Conservation (phyloP, 73 alveolate genomes). For the Loxodes magnus region DNA sequence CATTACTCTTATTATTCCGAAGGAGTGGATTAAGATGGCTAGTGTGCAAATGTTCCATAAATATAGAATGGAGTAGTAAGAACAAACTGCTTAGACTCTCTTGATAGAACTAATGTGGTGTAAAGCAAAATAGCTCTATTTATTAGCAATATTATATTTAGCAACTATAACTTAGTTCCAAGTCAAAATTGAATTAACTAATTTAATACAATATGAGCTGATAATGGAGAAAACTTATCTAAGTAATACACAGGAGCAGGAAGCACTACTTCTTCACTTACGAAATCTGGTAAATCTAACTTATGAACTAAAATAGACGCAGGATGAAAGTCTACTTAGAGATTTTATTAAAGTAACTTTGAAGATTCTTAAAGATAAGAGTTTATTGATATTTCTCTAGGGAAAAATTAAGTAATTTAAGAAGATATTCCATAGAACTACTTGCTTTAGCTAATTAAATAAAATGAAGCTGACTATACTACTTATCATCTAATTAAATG, state of each 20-base stretch:
- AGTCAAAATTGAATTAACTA: neutral
- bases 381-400: constrained; percentile 37
- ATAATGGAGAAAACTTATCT: constrained; percentile 74
- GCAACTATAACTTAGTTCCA: neutral
- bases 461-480: too few relatives aligned
- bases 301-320: constrained; percentile 43
- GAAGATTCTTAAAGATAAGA: constrained; percentile 57
- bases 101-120: constrained; percentile 81
- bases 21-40: too few relatives aligned
- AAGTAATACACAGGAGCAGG: constrained; percentile 83
- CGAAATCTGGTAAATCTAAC: constrained; percentile 64
- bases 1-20: constrained; percentile 15
- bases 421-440: neutral
- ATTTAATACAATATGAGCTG: constrained; percentile 66
- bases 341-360: constrained; percentile 58
- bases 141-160: neutral
- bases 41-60: neutral
- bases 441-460: constrained; percentile 18
- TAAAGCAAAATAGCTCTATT: constrained; percentile 21
- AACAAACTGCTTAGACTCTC: constrained; percentile 83
- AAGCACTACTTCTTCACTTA: constrained; percentile 66
- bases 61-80: constrained; percentile 69
- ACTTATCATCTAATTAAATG: too few relatives aligned
- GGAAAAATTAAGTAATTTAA: neutral
- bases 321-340: constrained; percentile 49